Base-by-base conservation (phyloP, 2,329 filamentous ascomycete genomes). In the Emergomyces orientalis region DNA sequence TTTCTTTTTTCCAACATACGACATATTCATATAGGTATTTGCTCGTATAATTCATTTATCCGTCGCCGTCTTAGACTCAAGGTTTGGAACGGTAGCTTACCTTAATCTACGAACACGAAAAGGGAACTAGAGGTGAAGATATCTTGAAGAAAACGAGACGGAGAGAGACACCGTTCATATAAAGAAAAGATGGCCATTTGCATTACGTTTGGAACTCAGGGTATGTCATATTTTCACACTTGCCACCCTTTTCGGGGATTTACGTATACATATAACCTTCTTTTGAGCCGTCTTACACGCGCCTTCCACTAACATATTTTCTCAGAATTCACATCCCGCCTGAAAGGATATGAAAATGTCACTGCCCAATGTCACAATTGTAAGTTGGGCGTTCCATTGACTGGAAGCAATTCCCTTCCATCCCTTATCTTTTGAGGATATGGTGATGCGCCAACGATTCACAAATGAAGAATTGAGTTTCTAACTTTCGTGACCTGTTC, bases 321-420 rank as follows among this genome's bases (percentile, higher is more conserved):
- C 37, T 32, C 63, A 74, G 73, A 75, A 62, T 74, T 75, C 65
- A 72, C 69, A 13, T 70, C 66, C 19, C 68, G 67, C 11, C 66
- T 75, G 1, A 66, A 73, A 63, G 73, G 72, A 49, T 73, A 74
- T 59, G 72, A 75, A 63, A 68, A 70, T 32, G 69, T 74, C 41
- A 74, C 72, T 27, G 72, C 72, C 22, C 73, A 75, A 66, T 75
- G 73, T 59, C 68, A 73, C 52, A 75, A 75, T 63, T 75, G 70
- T 70, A 60, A 62, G 66, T 41, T 30, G 39, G 37, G 37, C n/a
- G 32, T 17, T 8, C 34, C 13, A 5, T 27, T 27, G 22, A 34
- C 34, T 25, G 34, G 52, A 34, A 22, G n/a, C 9, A 8, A 1
- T 34, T 34, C 52, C 32, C 5, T 22, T 51, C 49, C 59, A 4